Percentiles rank a stretch among this genome's conserved stretches.
These are phyloP conservation scores for Bipolaris gigantea DNA, from an alignment of 2,329 filamentous ascomycete genomes.

Conservation along the genomic window DNA sequence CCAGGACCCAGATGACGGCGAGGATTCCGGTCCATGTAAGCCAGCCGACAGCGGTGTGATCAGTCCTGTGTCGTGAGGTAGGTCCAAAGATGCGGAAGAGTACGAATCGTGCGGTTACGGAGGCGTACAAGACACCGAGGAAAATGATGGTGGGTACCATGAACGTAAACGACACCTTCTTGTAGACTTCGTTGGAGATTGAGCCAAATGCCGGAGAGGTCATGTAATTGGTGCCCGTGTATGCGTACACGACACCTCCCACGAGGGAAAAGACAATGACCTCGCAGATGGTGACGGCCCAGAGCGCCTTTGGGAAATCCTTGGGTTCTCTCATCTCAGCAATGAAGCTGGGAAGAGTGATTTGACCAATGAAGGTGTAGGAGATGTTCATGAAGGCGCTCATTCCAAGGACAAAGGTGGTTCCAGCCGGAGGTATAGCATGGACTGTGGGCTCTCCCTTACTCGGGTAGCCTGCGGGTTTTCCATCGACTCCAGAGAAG, in stretches of 20 bases:
- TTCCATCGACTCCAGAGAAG: slow-evolving; percentile 74
- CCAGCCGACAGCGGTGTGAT: slow-evolving; percentile 84
- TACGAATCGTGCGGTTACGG: slow-evolving; percentile 84
- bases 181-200: slow-evolving; percentile 70
- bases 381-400: slow-evolving; percentile 93
- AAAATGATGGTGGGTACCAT: slow-evolving; percentile 96
- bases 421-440: slow-evolving; percentile 67
- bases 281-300: slow-evolving; percentile 86
- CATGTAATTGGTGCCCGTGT: slow-evolving; percentile 86
- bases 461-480: slow-evolving; percentile 66
- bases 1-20: slow-evolving; percentile 75
- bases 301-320: slow-evolving; percentile 91
- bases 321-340: slow-evolving; percentile 82
- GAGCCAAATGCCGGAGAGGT: slow-evolving; percentile 86
- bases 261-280: slow-evolving; percentile 84
- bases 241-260: slow-evolving; percentile 80
- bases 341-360: slow-evolving; percentile 91
- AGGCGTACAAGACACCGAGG: slow-evolving; percentile 86
- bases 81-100: slow-evolving; percentile 83
- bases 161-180: slow-evolving; percentile 89
- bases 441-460: slow-evolving; percentile 68
- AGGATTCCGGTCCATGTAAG: slow-evolving; percentile 75
- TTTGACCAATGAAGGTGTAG: slow-evolving; percentile 95
- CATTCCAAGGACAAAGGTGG: slow-evolving; percentile 79
- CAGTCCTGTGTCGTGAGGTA: slow-evolving; percentile 74